Conservation (phyloP, 768 basidiomycete species). For the Fomitopsis pulvina region DNA sequence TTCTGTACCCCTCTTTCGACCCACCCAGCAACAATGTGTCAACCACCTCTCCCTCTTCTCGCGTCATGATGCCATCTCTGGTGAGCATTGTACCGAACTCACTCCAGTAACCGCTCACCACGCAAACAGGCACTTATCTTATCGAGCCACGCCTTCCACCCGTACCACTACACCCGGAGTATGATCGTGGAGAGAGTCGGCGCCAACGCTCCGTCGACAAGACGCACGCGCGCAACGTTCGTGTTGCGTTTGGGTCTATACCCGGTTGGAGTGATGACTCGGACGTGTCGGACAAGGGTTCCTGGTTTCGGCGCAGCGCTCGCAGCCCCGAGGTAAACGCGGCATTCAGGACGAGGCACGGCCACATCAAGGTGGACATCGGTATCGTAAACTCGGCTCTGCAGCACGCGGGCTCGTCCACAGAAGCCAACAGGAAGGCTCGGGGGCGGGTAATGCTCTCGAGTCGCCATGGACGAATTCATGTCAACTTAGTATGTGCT, state of each 20-base stretch:
- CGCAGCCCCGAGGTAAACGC: slow-evolving; percentile 16
- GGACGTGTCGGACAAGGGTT: not conserved
- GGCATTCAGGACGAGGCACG: slow-evolving; percentile 19
- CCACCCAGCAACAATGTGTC: slow-evolving; percentile 18
- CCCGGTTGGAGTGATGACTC: not conserved
- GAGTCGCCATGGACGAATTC: slow-evolving; percentile 15
- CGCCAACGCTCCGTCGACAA: not conserved
- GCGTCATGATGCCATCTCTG: slow-evolving; percentile 18
- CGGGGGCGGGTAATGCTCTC: slow-evolving; percentile 11
- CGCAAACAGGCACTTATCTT: not conserved
- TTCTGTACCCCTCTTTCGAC: slow-evolving; percentile 7
- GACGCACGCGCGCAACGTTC: slow-evolving; percentile 3
- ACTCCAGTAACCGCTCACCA: not conserved
- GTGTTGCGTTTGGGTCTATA: slow-evolving; percentile 5
- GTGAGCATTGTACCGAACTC: slow-evolving; percentile 1
- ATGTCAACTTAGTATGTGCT: slow-evolving; percentile 18
- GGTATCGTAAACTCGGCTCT: slow-evolving; percentile 9
- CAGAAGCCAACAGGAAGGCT: not conserved
- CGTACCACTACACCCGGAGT: not conserved
- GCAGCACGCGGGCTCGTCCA: slow-evolving; percentile 1
- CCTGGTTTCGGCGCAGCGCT: not conserved
- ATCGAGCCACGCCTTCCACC: not conserved
- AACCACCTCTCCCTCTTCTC: slow-evolving; percentile 21
- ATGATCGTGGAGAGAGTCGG: not conserved
- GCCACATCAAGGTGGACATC: slow-evolving; percentile 17